phyloP scores from a whole-genome alignment of 805 yeast species.

The Pichia cabralensis region DNA sequence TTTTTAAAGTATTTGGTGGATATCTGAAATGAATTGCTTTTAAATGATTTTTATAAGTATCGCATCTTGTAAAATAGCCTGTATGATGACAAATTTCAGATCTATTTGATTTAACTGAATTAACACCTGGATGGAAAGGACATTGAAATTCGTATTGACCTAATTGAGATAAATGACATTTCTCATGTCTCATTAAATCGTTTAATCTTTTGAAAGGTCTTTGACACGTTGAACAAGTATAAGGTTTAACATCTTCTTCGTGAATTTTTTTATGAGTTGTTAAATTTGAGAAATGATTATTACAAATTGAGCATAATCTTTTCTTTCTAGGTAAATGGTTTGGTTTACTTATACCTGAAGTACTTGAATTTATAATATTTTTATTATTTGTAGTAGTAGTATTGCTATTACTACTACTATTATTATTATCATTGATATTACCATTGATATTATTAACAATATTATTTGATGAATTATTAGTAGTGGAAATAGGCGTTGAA shows the following conservation, averaged over 20 bases:
- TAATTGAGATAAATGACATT: constrained; percentile 73
- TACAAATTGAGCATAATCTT: constrained; percentile 29
- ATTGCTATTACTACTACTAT: too few species aligned
- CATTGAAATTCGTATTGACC: constrained; percentile 65
- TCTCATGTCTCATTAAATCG: constrained; percentile 76
- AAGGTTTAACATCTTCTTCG: constrained; percentile 66
- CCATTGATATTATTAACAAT: too few species aligned
- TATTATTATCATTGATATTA: too few species aligned
- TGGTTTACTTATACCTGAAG: too few species aligned
- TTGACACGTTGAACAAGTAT: constrained; percentile 63
- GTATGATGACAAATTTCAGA: constrained; percentile 54
- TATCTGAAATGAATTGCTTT: constrained; percentile 85
- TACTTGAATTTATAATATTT: neutral
- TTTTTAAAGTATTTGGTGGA: constrained; percentile 78
- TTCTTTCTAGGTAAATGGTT: constrained; percentile 21
- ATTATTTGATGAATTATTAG: neutral
- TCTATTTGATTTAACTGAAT: constrained; percentile 5
- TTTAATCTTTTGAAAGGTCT: constrained; percentile 86
- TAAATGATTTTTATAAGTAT: constrained; percentile 83
- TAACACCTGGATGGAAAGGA: constrained; percentile 42
- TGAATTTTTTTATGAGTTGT: constrained; percentile 81
- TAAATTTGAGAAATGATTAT: constrained; percentile 56
- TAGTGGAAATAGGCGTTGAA: neutral
- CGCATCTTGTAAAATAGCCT: constrained; percentile 83
- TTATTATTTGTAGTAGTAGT: neutral